phyloP scores from a whole-genome alignment of 768 basidiomycete species.

The Lentinula sp. region DNA sequence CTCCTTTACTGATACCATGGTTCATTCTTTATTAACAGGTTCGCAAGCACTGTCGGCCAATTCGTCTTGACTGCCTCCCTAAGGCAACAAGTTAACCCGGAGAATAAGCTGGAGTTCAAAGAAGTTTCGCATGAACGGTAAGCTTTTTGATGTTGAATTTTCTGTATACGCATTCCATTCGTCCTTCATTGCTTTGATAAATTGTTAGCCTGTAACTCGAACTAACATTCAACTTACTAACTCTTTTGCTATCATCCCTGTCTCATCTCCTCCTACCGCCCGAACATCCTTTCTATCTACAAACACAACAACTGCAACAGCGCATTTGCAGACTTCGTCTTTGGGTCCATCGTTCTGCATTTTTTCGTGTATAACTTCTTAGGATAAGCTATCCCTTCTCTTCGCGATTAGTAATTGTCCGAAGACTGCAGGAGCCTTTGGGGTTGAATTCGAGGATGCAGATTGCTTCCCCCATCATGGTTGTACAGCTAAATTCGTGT shows the following conservation, averaged over 20 bases:
- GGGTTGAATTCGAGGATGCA: no score
- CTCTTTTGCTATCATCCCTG: background rate
- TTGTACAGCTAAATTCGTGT: no score
- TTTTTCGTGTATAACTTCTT: slow-evolving; percentile 99
- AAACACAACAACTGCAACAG: slow-evolving; percentile 33
- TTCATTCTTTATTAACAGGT: slow-evolving; percentile 39
- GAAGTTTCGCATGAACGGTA: slow-evolving; percentile 92
- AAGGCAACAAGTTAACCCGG: slow-evolving; percentile 87
- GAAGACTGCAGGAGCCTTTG: no score
- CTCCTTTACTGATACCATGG: background rate
- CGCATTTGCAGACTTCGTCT: slow-evolving; percentile 94
- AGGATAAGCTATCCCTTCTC: slow-evolving; percentile 41
- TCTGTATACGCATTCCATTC: background rate
- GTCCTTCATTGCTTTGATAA: no score
- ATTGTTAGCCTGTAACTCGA: no score
- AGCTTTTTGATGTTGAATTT: slow-evolving; percentile 17
- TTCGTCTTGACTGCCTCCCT: slow-evolving; percentile 93
- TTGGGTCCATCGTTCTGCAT: slow-evolving; percentile 93
- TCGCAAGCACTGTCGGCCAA: slow-evolving; percentile 90
- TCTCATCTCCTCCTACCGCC: background rate
- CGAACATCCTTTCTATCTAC: background rate
- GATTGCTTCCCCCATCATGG: no score
- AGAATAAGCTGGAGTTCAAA: slow-evolving; percentile 78
- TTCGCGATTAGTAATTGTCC: background rate
- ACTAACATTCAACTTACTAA: background rate